A percentile compares a stretch with the other conserved stretches of the same genome.
Conservation (phyloP, 257 asterid genomes). For the Hygrophila difformis region DNA sequence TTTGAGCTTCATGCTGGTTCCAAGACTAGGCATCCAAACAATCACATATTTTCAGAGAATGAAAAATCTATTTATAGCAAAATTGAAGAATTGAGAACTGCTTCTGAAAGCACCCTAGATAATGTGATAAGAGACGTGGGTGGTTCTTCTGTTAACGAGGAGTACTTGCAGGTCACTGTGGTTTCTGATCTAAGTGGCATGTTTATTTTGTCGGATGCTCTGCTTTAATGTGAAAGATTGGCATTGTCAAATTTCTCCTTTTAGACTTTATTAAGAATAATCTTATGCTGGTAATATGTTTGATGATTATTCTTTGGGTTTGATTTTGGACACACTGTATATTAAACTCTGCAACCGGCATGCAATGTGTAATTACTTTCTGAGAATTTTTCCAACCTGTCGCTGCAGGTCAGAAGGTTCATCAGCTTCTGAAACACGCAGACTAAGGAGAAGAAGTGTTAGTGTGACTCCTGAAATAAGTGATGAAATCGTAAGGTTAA, state of each 20-base stretch:
- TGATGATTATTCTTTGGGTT: not conserved
- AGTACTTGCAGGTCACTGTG: no score
- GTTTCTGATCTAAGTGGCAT: not conserved
- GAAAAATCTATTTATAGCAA: no score
- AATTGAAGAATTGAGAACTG: no score
- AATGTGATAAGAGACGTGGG: no score
- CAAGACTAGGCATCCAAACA: no score
- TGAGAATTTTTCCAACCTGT: constrained; percentile 9
- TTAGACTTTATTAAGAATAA: no score
- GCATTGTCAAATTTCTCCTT: constrained; percentile 1
- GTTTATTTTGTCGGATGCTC: not conserved
- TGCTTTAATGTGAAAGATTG: not conserved
- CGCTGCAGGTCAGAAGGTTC: constrained; percentile 87
- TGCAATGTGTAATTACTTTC: not conserved
- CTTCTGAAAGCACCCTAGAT: no score
- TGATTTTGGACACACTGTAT: no score
- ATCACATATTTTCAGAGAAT: no score
- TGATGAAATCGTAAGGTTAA: constrained; percentile 95
- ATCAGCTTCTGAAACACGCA: constrained; percentile 65
- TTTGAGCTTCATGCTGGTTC: no score
- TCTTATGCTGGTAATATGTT: not conserved
- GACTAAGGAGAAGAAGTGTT: constrained; percentile 84
- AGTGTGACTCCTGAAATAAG: constrained; percentile 97
- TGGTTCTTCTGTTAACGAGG: no score
- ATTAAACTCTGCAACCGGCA: constrained; percentile 1